Evolutionary conservation across 768 basidiomycete species (phyloP), one percentile per base, ranked within the genome.

Genomic region (Tylopilus felleus): DNA sequence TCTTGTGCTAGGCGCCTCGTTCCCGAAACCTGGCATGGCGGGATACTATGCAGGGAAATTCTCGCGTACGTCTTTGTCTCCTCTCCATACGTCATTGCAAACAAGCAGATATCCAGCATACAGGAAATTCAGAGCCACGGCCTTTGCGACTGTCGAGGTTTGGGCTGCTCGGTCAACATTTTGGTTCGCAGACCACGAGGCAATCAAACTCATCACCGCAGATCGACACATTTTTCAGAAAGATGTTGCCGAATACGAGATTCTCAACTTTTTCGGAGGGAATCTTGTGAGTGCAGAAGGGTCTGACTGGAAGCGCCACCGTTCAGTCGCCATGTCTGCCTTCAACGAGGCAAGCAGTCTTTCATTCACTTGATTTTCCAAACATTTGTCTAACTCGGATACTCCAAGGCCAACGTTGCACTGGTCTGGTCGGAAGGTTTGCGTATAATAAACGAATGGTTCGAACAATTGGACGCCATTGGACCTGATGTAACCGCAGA

Each of bases 341-440:
- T 81, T 81, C 63, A 79, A 73, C 43, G 80, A 81, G 66, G 80
- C 69, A 51, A 45, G 63, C 44, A 16, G 16, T 28, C 12, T 23
- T 19, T 38, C 17, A 31, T 23, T n/a, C 16, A 9, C 16, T 14
- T 23, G 16, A 17, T 45, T 21, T 27, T 9, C 1, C 36, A 0
- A 13, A 22, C 8, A 6, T 51, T 23, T n/a, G 27, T 43, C 45
- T 53, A 22, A 60, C 25, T 0, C 33, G 28, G 2, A 8, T 35
- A 2, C 14, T 29, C 2, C 28, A 51, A 80, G 79, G 70, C 73
- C 12, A 78, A 80, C 33, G 70, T 75, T 51, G 73, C 75, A 7
- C 66, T 80, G n/a, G 78, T 78, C 5, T 81, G 80, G 80, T 61
- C 65, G 16, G 78, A 80, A 57, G 70, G 75, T 0, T 66, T 73